Evolutionary conservation across 2,329 filamentous ascomycete genomes (phyloP).

Genomic region (Diaporthe sp.): DNA sequence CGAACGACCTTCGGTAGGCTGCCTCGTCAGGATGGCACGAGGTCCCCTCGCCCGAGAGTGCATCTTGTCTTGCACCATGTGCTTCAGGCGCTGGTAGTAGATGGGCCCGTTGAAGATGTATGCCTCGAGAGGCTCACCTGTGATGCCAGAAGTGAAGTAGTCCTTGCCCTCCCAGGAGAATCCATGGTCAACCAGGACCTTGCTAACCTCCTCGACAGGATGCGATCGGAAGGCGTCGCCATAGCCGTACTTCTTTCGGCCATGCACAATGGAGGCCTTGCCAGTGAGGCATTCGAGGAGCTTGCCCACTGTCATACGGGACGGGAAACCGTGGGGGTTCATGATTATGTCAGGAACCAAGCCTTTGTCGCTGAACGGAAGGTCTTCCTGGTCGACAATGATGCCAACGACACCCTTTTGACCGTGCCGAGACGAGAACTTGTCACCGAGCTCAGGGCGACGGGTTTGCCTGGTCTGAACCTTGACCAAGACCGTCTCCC

Average conservation of each 20-base stretch:
- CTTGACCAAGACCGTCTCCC: slow-evolving; percentile 89
- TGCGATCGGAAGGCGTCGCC: slow-evolving; percentile 86
- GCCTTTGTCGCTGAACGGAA: slow-evolving; percentile 93
- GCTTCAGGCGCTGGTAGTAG: slow-evolving; percentile 99
- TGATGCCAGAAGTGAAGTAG: slow-evolving; percentile 94
- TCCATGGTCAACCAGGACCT: slow-evolving; percentile 86
- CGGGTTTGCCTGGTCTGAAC: slow-evolving; percentile 97
- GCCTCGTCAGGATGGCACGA: slow-evolving; percentile 90
- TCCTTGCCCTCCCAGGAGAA: slow-evolving; percentile 99
- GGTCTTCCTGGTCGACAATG: slow-evolving; percentile 95
- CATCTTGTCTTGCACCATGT: slow-evolving; percentile 99
- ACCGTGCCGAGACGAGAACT: slow-evolving; percentile 98
- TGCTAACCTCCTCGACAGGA: slow-evolving; percentile 89
- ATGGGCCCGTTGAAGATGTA: slow-evolving; percentile 99
- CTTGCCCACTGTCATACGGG: slow-evolving; percentile 99
- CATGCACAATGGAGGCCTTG: slow-evolving; percentile 90
- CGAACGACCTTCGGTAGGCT: slow-evolving; percentile 96
- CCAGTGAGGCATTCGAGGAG: slow-evolving; percentile 95
- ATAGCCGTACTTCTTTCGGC: slow-evolving; percentile 88
- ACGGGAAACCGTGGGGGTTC: slow-evolving; percentile 99
- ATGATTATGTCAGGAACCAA: slow-evolving; percentile 99
- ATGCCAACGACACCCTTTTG: slow-evolving; percentile 98
- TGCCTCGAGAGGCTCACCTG: slow-evolving; percentile 91
- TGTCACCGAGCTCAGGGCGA: slow-evolving; percentile 94
- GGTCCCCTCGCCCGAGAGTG: slow-evolving; percentile 94